A percentile compares a stretch with the other conserved stretches of the same genome.
These are phyloP conservation scores for Adansonia gregorii DNA, from an alignment of 441 rosid species.

Conservation along the genomic window DNA sequence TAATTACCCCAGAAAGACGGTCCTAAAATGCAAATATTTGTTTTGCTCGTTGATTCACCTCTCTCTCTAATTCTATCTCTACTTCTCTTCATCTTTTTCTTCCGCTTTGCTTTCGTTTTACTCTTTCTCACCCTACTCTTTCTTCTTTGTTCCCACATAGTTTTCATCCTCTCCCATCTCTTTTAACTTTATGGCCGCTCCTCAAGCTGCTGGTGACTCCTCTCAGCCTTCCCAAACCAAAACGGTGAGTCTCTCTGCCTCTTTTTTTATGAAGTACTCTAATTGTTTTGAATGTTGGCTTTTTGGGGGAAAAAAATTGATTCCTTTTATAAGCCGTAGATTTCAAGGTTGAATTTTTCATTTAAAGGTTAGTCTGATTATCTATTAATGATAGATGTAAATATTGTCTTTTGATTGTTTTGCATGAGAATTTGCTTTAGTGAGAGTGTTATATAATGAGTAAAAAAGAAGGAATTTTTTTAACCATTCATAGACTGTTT, in stretches of 20 bases:
- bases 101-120: constrained; percentile 32
- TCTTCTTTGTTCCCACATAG: constrained; percentile 43
- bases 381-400: not conserved
- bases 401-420: constrained; percentile 7
- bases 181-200: constrained; percentile 41
- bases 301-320: not conserved
- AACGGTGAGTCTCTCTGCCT: constrained; percentile 44
- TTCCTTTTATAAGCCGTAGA: not conserved
- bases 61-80: constrained; percentile 32
- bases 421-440: not conserved
- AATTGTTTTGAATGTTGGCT: not conserved
- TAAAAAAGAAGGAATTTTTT: not conserved
- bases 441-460: not conserved
- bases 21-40: not conserved
- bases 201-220: constrained; percentile 35
- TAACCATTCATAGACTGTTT: not conserved
- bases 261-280: not conserved
- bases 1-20: constrained; percentile 6
- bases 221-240: constrained; percentile 47
- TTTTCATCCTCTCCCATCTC: constrained; percentile 37
- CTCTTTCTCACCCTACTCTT: constrained; percentile 36
- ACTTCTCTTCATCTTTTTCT: constrained; percentile 34
- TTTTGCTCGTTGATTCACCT: constrained; percentile 24
- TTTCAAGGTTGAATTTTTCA: not conserved
- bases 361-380: not conserved